Evolutionary conservation across 768 basidiomycete species (phyloP).

Genomic region (Trametes meyenii): DNA sequence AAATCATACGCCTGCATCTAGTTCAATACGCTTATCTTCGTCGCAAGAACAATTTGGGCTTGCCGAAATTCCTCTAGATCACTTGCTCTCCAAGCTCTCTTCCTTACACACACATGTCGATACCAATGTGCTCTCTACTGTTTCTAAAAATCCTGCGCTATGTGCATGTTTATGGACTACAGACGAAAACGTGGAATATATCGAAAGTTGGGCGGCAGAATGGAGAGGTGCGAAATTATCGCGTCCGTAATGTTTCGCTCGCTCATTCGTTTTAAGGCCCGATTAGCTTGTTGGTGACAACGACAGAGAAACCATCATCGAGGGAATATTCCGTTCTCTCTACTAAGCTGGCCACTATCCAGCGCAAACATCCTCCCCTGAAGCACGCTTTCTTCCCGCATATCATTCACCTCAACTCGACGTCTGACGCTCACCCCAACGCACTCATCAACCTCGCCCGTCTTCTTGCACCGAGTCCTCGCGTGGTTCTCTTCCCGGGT

Average conservation of each 20-base stretch:
- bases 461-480: conserved; percentile 53
- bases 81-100: conserved; percentile 32
- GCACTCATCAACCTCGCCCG: conserved; percentile 64
- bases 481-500: conserved; percentile 56
- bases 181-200: conserved; percentile 38
- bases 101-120: conserved; percentile 27
- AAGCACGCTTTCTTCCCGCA: conserved; percentile 44
- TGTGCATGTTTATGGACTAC: conserved; percentile 56
- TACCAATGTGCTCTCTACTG: conserved; percentile 25
- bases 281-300: conserved; percentile 52
- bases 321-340: conserved; percentile 28
- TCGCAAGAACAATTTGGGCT: conserved; percentile 12
- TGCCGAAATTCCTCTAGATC: conserved; percentile 19
- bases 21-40: not conserved
- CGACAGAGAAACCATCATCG: conserved; percentile 36
- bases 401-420: conserved; percentile 45
- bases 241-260: not conserved
- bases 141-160: conserved; percentile 24
- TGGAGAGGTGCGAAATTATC: conserved; percentile 47
- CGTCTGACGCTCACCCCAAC: conserved; percentile 46
- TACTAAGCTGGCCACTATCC: conserved; percentile 22
- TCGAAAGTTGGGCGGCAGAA: conserved; percentile 39
- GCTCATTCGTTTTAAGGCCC: conserved; percentile 39
- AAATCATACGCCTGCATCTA: not conserved
- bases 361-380: conserved; percentile 15